Percentiles rank a stretch among this genome's conserved stretches.
Evolutionary conservation across 1,284 basidiomycete species (phyloP).

Genomic region (Neotropicomus parvogracilis): DNA sequence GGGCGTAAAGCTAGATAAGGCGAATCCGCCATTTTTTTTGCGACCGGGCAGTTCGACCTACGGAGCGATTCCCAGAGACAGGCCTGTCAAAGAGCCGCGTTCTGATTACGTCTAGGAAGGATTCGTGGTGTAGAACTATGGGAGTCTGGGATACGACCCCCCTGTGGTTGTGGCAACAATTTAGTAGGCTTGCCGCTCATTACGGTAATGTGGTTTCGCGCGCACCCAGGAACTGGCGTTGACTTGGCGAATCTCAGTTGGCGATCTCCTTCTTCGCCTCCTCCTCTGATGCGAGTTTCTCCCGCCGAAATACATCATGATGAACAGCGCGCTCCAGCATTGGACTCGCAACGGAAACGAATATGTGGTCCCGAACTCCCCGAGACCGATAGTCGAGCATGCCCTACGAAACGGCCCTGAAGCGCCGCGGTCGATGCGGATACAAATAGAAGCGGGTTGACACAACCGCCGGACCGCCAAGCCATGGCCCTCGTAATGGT

Average conservation of each 20-base stretch:
- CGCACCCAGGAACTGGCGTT: conserved; percentile 24
- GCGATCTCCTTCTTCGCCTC: conserved; percentile 16
- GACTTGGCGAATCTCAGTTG: conserved; percentile 24
- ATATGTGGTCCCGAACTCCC: background rate
- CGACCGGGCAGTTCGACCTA: too few relatives aligned
- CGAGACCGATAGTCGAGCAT: background rate
- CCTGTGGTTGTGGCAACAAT: conserved; percentile 20
- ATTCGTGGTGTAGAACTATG: too few relatives aligned
- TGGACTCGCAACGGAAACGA: conserved; percentile 2
- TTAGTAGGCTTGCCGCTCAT: conserved; percentile 18
- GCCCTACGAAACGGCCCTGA: conserved; percentile 11
- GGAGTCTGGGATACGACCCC: conserved; percentile 5
- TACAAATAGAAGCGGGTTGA: conserved; percentile 15
- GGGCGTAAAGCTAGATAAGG: conserved; percentile 24
- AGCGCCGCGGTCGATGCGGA: background rate
- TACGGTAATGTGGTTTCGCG: conserved; percentile 27
- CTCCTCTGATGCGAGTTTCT: background rate
- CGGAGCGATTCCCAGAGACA: background rate
- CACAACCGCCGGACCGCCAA: conserved; percentile 22
- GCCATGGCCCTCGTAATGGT: conserved; percentile 25
- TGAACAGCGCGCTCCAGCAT: background rate
- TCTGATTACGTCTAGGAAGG: conserved; percentile 23
- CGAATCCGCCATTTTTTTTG: conserved; percentile 4
- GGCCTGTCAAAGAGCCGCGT: conserved; percentile 1
- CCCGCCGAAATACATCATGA: conserved; percentile 21